A percentile compares a stretch with the other conserved stretches of the same genome.
Conservation (phyloP, 2,329 filamentous ascomycete genomes). For the Aspergillus unguis region DNA sequence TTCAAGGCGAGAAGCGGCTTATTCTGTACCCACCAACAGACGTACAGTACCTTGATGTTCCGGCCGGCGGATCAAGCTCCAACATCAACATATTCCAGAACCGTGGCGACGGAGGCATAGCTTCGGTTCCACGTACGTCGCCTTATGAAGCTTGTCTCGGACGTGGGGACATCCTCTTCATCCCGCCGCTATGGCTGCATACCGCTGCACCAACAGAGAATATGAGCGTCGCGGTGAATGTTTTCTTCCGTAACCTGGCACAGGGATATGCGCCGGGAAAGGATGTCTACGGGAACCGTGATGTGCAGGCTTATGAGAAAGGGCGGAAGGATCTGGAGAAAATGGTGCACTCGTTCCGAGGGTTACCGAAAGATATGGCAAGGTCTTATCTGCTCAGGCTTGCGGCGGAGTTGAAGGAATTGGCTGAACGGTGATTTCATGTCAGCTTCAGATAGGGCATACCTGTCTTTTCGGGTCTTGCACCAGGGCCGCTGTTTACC, state of each 20-base stretch:
- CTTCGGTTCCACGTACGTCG: conserved; percentile 61
- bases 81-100: conserved; percentile 66
- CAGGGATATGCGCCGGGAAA: conserved; percentile 67
- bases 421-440: conserved; percentile 21
- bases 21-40: conserved; percentile 76
- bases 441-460: background rate
- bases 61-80: conserved; percentile 76
- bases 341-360: conserved; percentile 50
- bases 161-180: conserved; percentile 73
- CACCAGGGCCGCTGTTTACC: too few species aligned
- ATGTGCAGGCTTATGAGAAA: conserved; percentile 80
- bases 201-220: conserved; percentile 49
- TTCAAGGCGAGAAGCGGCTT: conserved; percentile 69
- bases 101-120: conserved; percentile 36
- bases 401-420: conserved; percentile 60
- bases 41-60: conserved; percentile 65
- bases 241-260: conserved; percentile 75
- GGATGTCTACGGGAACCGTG: conserved; percentile 85
- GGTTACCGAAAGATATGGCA: conserved; percentile 63
- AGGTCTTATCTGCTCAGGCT: conserved; percentile 73
- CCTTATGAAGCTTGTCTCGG: conserved; percentile 65
- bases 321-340: conserved; percentile 68
- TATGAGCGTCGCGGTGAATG: conserved; percentile 76
- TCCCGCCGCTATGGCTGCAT: conserved; percentile 83
- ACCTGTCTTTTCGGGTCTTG: background rate